Conservation (phyloP, 2,329 filamentous ascomycete species). For the Hypoxylon sp. region DNA sequence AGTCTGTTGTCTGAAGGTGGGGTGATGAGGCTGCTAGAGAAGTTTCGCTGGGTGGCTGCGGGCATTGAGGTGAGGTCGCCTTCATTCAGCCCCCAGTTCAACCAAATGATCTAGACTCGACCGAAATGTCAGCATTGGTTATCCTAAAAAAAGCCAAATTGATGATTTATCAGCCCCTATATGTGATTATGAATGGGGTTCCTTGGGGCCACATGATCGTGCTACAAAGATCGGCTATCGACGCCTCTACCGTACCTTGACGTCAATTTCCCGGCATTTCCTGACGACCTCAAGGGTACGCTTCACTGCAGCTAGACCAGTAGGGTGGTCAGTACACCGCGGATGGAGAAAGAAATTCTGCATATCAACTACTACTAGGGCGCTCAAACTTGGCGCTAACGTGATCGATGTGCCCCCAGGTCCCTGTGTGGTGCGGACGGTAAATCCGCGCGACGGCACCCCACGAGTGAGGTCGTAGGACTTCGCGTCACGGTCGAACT, state of each 20-base stretch:
- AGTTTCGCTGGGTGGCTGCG: conserved; percentile 63
- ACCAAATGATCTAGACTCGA: conserved; percentile 46
- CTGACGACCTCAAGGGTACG: conserved; percentile 60
- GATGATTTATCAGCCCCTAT: conserved; percentile 16
- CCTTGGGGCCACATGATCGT: conserved; percentile 1
- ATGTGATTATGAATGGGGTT: conserved; percentile 18
- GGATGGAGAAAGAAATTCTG: conserved; percentile 67
- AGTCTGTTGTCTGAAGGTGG: conserved; percentile 34
- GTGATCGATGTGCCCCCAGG: conserved; percentile 53
- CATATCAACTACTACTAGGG: conserved; percentile 67
- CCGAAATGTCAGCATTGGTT: conserved; percentile 20
- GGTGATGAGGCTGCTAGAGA: conserved; percentile 59
- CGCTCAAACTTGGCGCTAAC: conserved; percentile 60
- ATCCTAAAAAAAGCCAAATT: background rate
- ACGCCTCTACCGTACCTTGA: conserved; percentile 56
- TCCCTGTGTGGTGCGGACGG: conserved; percentile 51
- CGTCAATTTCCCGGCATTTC: conserved; percentile 64
- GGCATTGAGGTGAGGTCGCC: conserved; percentile 65
- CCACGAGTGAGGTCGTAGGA: conserved; percentile 52
- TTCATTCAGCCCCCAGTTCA: conserved; percentile 68
- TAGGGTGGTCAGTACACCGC: conserved; percentile 58
- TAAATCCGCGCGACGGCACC: conserved; percentile 34
- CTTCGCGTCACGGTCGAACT: conserved; percentile 48
- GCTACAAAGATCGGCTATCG: conserved; percentile 1
- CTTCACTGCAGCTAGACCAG: conserved; percentile 59